phyloP scores from a whole-genome alignment of 495 filamentous ascomycete species.

The Aspergillus kassunensis region DNA sequence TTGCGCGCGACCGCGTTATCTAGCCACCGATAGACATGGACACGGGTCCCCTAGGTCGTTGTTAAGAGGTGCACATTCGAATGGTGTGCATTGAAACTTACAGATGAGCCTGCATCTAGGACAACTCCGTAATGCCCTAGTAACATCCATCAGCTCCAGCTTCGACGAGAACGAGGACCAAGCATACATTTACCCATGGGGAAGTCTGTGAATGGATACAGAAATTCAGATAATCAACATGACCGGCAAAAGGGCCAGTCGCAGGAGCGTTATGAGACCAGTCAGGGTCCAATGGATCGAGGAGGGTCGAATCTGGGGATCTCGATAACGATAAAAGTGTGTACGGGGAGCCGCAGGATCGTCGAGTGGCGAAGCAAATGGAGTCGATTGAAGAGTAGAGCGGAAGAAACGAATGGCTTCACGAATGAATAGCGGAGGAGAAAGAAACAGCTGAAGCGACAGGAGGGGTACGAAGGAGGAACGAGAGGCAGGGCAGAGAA shows the following conservation, averaged over 20 bases:
- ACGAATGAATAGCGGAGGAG: background rate
- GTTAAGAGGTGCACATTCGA: conserved; percentile 1
- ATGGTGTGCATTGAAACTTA: conserved; percentile 26
- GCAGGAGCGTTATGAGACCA: background rate
- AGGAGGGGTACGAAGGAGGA: background rate
- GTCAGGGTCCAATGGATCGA: background rate
- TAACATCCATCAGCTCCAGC: conserved; percentile 8
- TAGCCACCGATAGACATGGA: conserved; percentile 91
- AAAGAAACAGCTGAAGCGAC: background rate
- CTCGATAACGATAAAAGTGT: background rate
- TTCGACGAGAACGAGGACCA: background rate
- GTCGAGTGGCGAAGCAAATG: background rate
- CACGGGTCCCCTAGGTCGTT: conserved; percentile 69
- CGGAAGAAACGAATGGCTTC: conserved; percentile 11
- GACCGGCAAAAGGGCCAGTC: conserved; percentile 17
- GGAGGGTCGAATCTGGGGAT: conserved; percentile 3
- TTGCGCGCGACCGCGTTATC: conserved; percentile 65
- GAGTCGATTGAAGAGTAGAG: background rate
- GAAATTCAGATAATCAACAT: conserved; percentile 29
- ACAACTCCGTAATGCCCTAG: conserved; percentile 63
- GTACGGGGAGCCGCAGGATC: background rate
- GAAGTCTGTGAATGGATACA: conserved; percentile 8
- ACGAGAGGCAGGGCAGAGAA: conserved; percentile 6
- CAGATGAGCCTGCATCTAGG: conserved; percentile 67
- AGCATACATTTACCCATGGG: conserved; percentile 51